Percentiles rank a stretch among this genome's conserved stretches.
Conservation (phyloP, 2,329 filamentous ascomycete species). For the Zymoseptoria brevis region DNA sequence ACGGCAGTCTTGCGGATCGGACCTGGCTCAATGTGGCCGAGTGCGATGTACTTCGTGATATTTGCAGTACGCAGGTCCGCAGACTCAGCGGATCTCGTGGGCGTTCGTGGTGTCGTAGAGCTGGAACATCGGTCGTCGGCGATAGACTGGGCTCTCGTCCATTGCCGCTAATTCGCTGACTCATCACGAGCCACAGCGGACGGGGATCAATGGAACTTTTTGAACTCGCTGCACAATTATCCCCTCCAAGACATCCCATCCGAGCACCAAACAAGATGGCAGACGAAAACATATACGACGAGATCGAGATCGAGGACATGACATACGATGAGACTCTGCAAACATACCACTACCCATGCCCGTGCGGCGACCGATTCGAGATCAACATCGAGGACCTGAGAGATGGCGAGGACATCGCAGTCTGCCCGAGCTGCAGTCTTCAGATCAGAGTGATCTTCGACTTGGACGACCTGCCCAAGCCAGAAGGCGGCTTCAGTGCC, state of each 20-base stretch:
- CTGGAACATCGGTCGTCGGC: too few relatives aligned
- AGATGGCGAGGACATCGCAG: slow-evolving; percentile 88
- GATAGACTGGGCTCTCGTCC: neutral
- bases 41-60: neutral
- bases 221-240: neutral
- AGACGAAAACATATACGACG: slow-evolving; percentile 66
- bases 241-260: neutral
- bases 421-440: slow-evolving; percentile 92
- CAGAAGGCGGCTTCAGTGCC: slow-evolving; percentile 24
- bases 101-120: too few relatives aligned
- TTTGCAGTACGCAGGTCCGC: too few relatives aligned
- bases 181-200: neutral
- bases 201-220: neutral
- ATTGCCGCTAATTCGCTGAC: neutral
- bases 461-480: slow-evolving; percentile 47
- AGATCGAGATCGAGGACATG: slow-evolving; percentile 99
- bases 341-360: slow-evolving; percentile 93
- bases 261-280: slow-evolving; percentile 10
- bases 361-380: slow-evolving; percentile 94
- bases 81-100: too few relatives aligned
- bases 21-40: neutral
- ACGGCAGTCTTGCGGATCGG: neutral
- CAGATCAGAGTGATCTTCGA: slow-evolving; percentile 97
- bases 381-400: slow-evolving; percentile 75
- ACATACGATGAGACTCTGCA: slow-evolving; percentile 74